Evolutionary conservation across 2,329 filamentous ascomycete species (phyloP), one percentile per base, ranked within the genome.

Genomic region (Fusarium tuaranense): DNA sequence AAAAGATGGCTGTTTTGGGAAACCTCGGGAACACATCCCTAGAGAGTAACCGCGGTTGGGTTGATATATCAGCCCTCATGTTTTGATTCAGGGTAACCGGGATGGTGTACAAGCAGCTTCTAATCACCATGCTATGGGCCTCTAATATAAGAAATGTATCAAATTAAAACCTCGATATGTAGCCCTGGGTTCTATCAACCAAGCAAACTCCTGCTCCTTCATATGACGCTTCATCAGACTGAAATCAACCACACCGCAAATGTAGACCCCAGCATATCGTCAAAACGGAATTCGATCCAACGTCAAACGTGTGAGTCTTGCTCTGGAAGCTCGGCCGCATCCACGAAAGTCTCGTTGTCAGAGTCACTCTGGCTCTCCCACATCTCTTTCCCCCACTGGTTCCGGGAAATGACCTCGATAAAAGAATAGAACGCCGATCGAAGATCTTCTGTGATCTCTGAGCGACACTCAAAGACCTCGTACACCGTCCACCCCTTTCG

Each of bases 221-320:
- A 9, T 10, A n/a, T 10, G 1, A 10, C 1, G 8, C 38, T 39
- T n/a, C 38, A 39, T 39, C 8, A n/a, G 38, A 9, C 38, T n/a
- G 0, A 27, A 27, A 27, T 27, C 22, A 48, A 27, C 12, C 7
- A 16, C 7, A 51, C 8, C 46, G 3, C 46, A 25, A 27, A 18
- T 0, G 8, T 27, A 14, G 1, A 41, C n/a, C 39, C 18, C 2
- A 20, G 9, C 8, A 20, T 41, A 20, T 20, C 8, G 1, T 12
- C 9, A 2, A 12, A 41, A 41, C 9, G 8, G 2, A 4, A n/a
- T 51, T 0, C 6, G 0, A 9, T 4, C 10, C 46, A 51, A 51
- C 7, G 10, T n/a, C 14, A 30, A 3, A 4, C 10, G 5, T 18
- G 30, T 5, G 18, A 36, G 32, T 12, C 16, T 16, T 32, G 18